phyloP scores from a whole-genome alignment of 805 yeast genomes.

The Candida dendrica region DNA sequence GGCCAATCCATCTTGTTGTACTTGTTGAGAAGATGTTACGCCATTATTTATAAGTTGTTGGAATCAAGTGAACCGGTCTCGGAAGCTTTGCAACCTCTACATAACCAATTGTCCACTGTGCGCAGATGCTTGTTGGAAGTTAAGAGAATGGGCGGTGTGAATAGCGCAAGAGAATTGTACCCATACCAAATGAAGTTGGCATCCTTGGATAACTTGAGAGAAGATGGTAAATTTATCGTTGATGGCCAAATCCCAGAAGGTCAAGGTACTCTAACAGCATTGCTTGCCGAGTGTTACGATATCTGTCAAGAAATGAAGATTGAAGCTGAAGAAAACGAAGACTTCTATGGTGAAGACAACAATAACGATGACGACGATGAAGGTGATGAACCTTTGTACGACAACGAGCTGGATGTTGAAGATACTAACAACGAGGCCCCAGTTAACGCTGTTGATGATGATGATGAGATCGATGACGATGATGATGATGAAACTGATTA shows the following conservation, averaged over 20 bases:
- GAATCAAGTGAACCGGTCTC: conserved; percentile 94
- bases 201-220: conserved; percentile 76
- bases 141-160: conserved; percentile 87
- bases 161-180: conserved; percentile 80
- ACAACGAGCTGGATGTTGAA: conserved; percentile 17
- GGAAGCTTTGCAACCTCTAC: conserved; percentile 88
- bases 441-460: conserved; percentile 20
- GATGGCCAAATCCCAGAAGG: conserved; percentile 94
- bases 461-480: conserved; percentile 25
- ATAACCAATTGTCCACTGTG: conserved; percentile 88
- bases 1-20: conserved; percentile 65
- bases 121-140: conserved; percentile 85
- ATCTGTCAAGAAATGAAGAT: conserved; percentile 84
- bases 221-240: conserved; percentile 87
- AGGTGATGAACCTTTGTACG: conserved; percentile 7
- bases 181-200: conserved; percentile 95
- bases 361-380: conserved; percentile 17
- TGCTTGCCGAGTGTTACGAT: conserved; percentile 91
- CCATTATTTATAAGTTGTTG: conserved; percentile 78
- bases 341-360: conserved; percentile 11
- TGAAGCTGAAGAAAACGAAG: conserved; percentile 65
- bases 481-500: conserved; percentile 26
- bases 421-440: conserved; percentile 9
- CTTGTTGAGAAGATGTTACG: conserved; percentile 82
- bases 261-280: conserved; percentile 89